Evolutionary conservation across 345 rosid species (phyloP).

Genomic region (Moringa oleifera): DNA sequence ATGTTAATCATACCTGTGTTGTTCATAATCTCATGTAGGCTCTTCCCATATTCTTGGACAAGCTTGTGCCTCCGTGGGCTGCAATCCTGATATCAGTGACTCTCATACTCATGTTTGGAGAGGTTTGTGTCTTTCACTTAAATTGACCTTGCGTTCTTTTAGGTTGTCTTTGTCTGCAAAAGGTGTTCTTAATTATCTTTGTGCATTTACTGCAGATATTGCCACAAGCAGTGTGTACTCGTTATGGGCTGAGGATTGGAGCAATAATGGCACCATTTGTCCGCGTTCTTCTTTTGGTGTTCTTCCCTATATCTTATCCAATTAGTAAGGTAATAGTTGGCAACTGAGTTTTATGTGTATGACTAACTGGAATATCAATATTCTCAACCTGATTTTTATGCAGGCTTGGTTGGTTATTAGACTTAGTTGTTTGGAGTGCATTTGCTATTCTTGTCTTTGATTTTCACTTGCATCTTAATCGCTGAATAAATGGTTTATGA

Average conservation of each 20-base stretch:
- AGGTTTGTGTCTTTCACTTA: slow-evolving; percentile 40
- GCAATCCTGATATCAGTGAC: slow-evolving; percentile 80
- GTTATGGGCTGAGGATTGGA: slow-evolving; percentile 91
- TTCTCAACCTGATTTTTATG: slow-evolving; percentile 6
- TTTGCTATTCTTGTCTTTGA: background rate
- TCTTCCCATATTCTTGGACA: slow-evolving; percentile 86
- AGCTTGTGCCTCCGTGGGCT: slow-evolving; percentile 74
- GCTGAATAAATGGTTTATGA: slow-evolving; percentile 9
- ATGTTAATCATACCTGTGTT: background rate
- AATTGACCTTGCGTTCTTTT: slow-evolving; percentile 1
- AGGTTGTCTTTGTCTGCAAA: background rate
- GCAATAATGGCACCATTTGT: slow-evolving; percentile 84
- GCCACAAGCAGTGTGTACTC: slow-evolving; percentile 89
- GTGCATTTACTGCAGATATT: slow-evolving; percentile 47
- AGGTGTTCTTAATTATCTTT: slow-evolving; percentile 4
- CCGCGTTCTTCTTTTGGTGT: slow-evolving; percentile 58
- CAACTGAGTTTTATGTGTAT: background rate
- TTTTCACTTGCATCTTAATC: background rate
- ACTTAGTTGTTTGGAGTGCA: background rate
- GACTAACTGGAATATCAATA: background rate
- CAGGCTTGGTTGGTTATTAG: slow-evolving; percentile 7
- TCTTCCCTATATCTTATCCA: slow-evolving; percentile 87
- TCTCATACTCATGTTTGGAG: slow-evolving; percentile 78
- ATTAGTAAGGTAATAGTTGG: slow-evolving; percentile 71
- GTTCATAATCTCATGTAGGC: slow-evolving; percentile 28